Conservation (phyloP, 768 basidiomycete species). For the Amanita molliuscula region DNA sequence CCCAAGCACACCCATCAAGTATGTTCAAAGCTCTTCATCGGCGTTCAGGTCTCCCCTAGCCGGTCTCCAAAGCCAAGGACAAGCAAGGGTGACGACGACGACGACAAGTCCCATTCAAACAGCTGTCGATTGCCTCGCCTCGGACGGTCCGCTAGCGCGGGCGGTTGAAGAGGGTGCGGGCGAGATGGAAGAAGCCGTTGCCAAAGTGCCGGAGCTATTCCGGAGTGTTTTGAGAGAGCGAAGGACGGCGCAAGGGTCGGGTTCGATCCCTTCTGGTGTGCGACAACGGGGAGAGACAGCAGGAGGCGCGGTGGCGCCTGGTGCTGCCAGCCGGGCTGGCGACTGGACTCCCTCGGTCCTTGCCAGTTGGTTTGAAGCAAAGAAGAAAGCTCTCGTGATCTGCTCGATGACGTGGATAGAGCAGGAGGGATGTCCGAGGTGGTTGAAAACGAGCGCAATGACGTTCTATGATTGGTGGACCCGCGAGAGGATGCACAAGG, state of each 20-base stretch:
- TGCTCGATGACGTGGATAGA: slow-evolving; percentile 1
- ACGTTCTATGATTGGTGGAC: slow-evolving; percentile 39
- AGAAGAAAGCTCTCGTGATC: not conserved
- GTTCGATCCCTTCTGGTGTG: slow-evolving; percentile 15
- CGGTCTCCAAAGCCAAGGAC: not conserved
- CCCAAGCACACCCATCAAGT: slow-evolving; percentile 28
- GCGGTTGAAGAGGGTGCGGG: slow-evolving; percentile 38
- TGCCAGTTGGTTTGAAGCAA: not conserved
- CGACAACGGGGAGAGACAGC: slow-evolving; percentile 13
- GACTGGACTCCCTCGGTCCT: no score
- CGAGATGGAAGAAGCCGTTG: slow-evolving; percentile 18
- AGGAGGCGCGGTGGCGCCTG: slow-evolving; percentile 14
- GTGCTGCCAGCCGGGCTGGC: not conserved
- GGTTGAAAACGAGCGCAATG: not conserved
- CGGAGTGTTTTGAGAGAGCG: slow-evolving; percentile 16
- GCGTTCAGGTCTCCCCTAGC: not conserved
- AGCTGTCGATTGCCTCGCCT: slow-evolving; percentile 46
- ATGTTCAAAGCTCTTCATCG: slow-evolving; percentile 5
- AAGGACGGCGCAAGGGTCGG: not conserved
- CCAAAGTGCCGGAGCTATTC: slow-evolving; percentile 31
- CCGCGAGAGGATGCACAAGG: slow-evolving; percentile 38
- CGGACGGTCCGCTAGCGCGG: slow-evolving; percentile 46
- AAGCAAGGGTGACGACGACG: no score
- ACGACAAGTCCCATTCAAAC: slow-evolving; percentile 34
- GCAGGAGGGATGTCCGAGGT: not conserved